phyloP scores from a whole-genome alignment of 1,139 yeast species.

The Entelexis sorbosivorans region DNA sequence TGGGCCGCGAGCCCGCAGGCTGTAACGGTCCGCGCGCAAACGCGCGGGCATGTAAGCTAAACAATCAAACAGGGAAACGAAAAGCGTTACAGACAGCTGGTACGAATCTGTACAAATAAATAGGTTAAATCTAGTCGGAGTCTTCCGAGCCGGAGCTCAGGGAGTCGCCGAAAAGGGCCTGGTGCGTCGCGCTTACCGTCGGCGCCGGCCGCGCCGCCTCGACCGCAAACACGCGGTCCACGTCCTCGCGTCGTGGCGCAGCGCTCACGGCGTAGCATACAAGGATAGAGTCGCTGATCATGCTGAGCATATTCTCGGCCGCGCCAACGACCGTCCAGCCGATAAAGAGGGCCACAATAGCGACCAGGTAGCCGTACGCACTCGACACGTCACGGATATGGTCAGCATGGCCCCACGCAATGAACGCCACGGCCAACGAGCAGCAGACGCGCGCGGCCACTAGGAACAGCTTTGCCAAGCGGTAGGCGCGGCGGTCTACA shows the following conservation, averaged over 20 bases:
- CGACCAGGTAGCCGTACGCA: conserved; percentile 35
- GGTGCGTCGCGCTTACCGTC: neutral
- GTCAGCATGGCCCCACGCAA: conserved; percentile 36
- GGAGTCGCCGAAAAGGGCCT: neutral
- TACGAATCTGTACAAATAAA: neutral
- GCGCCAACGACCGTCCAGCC: conserved; percentile 39
- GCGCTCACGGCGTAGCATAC: conserved; percentile 33
- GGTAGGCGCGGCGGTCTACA: conserved; percentile 30
- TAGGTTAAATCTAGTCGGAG: neutral
- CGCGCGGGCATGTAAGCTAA: too few species aligned
- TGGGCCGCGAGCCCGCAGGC: neutral
- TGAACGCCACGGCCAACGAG: conserved; percentile 32
- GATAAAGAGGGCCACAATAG: conserved; percentile 33
- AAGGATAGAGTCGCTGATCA: conserved; percentile 33
- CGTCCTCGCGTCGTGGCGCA: conserved; percentile 27
- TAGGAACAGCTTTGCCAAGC: conserved; percentile 33
- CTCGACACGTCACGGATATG: conserved; percentile 28
- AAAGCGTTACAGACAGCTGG: neutral
- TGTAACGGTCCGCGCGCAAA: too few species aligned
- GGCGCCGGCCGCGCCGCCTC: neutral
- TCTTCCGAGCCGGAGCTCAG: neutral
- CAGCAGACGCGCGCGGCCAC: conserved; percentile 33
- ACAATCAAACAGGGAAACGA: neutral
- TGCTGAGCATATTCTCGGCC: conserved; percentile 35
- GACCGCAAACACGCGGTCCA: conserved; percentile 26